Evolutionary conservation across 2,329 filamentous ascomycete genomes (phyloP).

Genomic region (Hymenoscyphus repandus): DNA sequence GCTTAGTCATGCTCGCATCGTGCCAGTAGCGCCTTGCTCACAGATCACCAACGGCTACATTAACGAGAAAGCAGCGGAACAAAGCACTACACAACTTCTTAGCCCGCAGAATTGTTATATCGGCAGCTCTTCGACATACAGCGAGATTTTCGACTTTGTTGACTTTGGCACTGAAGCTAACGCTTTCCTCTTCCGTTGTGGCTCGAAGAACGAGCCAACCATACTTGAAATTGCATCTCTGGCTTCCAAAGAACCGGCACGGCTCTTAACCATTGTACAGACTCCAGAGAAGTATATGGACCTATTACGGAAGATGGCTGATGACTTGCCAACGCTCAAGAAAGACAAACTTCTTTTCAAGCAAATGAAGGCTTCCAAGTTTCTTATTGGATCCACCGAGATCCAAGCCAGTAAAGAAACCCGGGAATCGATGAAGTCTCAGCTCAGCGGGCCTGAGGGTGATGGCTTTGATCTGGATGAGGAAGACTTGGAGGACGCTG

Average conservation of each 20-base stretch:
- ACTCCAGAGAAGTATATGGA: slow-evolving; percentile 81
- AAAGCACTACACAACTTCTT: slow-evolving; percentile 44
- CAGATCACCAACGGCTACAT: slow-evolving; percentile 18
- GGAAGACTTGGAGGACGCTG: slow-evolving; percentile 40
- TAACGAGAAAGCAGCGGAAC: slow-evolving; percentile 38
- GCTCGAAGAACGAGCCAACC: slow-evolving; percentile 86
- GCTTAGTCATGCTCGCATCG: slow-evolving; percentile 61
- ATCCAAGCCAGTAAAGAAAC: slow-evolving; percentile 35
- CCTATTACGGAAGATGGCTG: slow-evolving; percentile 74
- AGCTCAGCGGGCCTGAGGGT: not conserved
- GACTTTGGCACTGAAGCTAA: slow-evolving; percentile 89
- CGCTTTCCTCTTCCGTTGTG: slow-evolving; percentile 79
- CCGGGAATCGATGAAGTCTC: slow-evolving; percentile 10
- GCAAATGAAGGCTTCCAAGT: slow-evolving; percentile 68
- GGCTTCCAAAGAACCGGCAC: slow-evolving; percentile 77
- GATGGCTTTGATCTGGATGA: slow-evolving; percentile 34
- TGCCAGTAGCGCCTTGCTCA: slow-evolving; percentile 54
- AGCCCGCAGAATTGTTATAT: slow-evolving; percentile 75
- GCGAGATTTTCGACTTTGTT: slow-evolving; percentile 93
- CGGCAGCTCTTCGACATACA: slow-evolving; percentile 64
- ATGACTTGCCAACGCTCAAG: slow-evolving; percentile 64
- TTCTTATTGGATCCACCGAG: slow-evolving; percentile 80
- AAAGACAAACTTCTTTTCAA: slow-evolving; percentile 73
- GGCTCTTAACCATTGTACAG: slow-evolving; percentile 74
- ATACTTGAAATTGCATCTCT: slow-evolving; percentile 79